phyloP scores from a whole-genome alignment of 352 stramenopile species.

The Pythium biforme region DNA sequence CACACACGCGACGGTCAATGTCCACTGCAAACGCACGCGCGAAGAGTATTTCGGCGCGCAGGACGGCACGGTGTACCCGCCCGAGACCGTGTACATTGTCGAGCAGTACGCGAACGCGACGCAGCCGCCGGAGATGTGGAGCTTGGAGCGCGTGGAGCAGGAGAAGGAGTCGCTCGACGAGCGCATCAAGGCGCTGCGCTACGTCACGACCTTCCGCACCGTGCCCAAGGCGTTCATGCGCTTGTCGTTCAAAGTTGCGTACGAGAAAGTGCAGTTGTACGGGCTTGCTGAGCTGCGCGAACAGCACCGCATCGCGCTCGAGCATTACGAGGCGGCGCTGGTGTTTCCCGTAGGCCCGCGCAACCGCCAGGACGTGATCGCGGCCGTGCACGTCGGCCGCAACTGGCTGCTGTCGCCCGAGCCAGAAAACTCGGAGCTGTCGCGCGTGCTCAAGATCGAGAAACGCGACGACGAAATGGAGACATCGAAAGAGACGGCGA shows the following conservation, averaged over 20 bases:
- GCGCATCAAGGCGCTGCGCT: conserved; percentile 10
- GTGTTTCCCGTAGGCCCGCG: conserved; percentile 29
- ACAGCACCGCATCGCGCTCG: conserved; percentile 56
- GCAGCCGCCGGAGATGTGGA: conserved; percentile 42
- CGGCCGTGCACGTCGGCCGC: conserved; percentile 17
- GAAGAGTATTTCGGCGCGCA: conserved; percentile 39
- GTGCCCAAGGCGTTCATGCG: conserved; percentile 12
- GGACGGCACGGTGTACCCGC: conserved; percentile 32
- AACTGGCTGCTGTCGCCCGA: conserved; percentile 30
- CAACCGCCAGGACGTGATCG: conserved; percentile 16
- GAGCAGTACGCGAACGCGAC: conserved; percentile 40
- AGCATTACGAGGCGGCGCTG: conserved; percentile 57
- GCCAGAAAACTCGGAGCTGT: conserved; percentile 22
- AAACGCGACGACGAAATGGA: background rate
- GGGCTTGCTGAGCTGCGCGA: conserved; percentile 40
- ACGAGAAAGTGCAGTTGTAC: conserved; percentile 36
- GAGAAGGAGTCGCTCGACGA: conserved; percentile 35
- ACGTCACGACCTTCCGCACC: conserved; percentile 8
- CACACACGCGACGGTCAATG: conserved; percentile 42
- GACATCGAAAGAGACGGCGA: background rate
- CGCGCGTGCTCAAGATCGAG: conserved; percentile 18
- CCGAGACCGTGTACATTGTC: conserved; percentile 54
- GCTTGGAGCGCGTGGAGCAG: conserved; percentile 39
- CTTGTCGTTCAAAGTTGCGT: conserved; percentile 40
- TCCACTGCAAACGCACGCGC: conserved; percentile 37